Conservation (phyloP, 2,329 filamentous ascomycete genomes). For the Coniochaeta sp. region DNA sequence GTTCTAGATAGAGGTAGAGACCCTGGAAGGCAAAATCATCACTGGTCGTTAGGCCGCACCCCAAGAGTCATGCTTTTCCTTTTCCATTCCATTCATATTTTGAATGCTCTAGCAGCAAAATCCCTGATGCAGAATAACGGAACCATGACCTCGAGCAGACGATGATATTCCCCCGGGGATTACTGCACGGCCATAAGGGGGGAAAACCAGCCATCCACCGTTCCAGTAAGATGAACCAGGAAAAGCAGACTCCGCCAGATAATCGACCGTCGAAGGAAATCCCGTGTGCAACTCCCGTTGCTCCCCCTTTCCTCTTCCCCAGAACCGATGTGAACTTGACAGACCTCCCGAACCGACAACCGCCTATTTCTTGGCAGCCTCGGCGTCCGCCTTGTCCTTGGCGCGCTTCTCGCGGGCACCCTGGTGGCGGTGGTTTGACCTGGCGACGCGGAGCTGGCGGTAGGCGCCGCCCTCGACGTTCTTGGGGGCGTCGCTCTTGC, state of each 20-base stretch:
- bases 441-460: conserved; percentile 74
- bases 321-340: neutral
- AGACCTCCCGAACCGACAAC: conserved; percentile 8
- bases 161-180: conserved; percentile 10
- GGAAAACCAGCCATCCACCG: conserved; percentile 15
- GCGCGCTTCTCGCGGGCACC: conserved; percentile 91
- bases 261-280: neutral
- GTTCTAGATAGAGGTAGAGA: neutral
- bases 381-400: conserved; percentile 80
- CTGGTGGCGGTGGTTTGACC: conserved; percentile 72
- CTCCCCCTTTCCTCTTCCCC: conserved; percentile 1
- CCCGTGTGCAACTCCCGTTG: conserved; percentile 8
- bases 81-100: conserved; percentile 13
- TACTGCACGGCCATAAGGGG: conserved; percentile 16
- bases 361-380: conserved; percentile 78
- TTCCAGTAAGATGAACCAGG: conserved; percentile 18
- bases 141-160: conserved; percentile 14
- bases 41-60: neutral
- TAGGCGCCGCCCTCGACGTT: conserved; percentile 77
- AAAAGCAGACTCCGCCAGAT: conserved; percentile 13
- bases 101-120: conserved; percentile 22
- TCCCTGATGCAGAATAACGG: conserved; percentile 20
- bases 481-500: conserved; percentile 73
- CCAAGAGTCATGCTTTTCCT: conserved; percentile 12
- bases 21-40: neutral